A percentile compares a stretch with the other conserved stretches of the same genome.
Conservation (phyloP, 2,329 filamentous ascomycete genomes). For the Chrysoporthe puriensis region DNA sequence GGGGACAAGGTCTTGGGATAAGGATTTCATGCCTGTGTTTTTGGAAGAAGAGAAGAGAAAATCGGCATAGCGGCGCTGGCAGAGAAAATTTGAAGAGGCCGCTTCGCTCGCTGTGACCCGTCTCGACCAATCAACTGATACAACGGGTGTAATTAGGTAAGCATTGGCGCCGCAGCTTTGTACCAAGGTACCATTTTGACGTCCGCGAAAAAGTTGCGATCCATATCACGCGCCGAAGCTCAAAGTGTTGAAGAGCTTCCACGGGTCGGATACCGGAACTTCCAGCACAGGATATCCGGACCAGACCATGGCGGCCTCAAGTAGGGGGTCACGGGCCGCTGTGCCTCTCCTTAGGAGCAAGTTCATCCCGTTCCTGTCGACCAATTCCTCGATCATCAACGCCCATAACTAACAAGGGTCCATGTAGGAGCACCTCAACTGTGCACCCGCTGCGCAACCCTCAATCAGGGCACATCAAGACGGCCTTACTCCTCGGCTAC, state of each 20-base stretch:
- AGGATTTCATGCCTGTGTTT: slow-evolving; percentile 76
- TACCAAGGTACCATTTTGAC: slow-evolving; percentile 24
- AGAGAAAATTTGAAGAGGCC: slow-evolving; percentile 29
- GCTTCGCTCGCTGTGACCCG: background rate
- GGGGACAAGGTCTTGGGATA: slow-evolving; percentile 82
- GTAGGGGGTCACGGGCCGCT: slow-evolving; percentile 58
- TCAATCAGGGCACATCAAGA: slow-evolving; percentile 34
- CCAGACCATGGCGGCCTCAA: slow-evolving; percentile 56
- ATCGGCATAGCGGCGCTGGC: slow-evolving; percentile 33
- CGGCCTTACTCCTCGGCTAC: slow-evolving; percentile 41
- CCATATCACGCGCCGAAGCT: slow-evolving; percentile 16
- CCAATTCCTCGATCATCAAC: slow-evolving; percentile 3
- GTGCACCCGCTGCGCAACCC: slow-evolving; percentile 42
- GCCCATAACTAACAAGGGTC: slow-evolving; percentile 36
- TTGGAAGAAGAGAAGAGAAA: slow-evolving; percentile 43
- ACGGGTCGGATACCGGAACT: slow-evolving; percentile 24
- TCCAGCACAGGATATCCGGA: slow-evolving; percentile 20
- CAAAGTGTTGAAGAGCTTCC: slow-evolving; percentile 24
- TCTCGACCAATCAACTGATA: slow-evolving; percentile 7
- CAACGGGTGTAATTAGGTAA: slow-evolving; percentile 3
- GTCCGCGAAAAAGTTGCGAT: slow-evolving; percentile 28
- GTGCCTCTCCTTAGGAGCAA: slow-evolving; percentile 55
- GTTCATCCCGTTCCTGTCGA: slow-evolving; percentile 15
- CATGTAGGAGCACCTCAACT: slow-evolving; percentile 33
- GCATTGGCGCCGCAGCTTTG: slow-evolving; percentile 1